Base-by-base conservation (phyloP, 2,329 filamentous ascomycete species). In the Aspergillus melleus region DNA sequence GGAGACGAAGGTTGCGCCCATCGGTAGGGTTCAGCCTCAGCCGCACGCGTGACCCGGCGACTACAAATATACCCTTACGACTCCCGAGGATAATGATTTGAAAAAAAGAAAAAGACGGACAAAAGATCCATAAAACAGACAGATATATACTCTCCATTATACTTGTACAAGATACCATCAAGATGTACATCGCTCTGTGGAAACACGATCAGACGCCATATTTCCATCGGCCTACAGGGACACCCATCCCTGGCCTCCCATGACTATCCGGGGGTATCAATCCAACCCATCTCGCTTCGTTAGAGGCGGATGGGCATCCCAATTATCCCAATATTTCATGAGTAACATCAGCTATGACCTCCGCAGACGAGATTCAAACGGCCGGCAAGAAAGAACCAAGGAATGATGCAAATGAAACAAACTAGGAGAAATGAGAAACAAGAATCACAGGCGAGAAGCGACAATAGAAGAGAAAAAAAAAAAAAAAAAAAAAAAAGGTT, bases 301-400 rank as follows among this genome's bases (percentile, higher is more conserved):
- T 14, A n/a, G n/a, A 32, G 9, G 50, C n/a, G 12, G 26, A 52
- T 19, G 52, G 44, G 42, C 42, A 47, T 61, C 46, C 50, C 57
- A 64, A 49, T 60, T 60, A 44, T 54, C 58, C 55, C 42, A 55
- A 63, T 60, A n/a, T 55, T 57, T 67, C 66, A 60, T 68, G 60
- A 65, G 55, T 50, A 60, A 67, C 66, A 64, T 68, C 61, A 62
- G 59, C 24, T 59, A 55, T 57, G 55, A 59, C 54, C 57, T 64
- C 54, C 46, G 49, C 46, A 44, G 42, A 60, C 52, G 58, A 36
- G 58, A 46, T 52, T 32, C 36, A 50, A 36, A 61, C 30, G 50
- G 60, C 49, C 55, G 59, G 53, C 54, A 57, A 57, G 53, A 58
- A 57, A 57, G 53, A 58, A 53, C 46, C 44, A 63, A 59, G 36